These are phyloP conservation scores for Diaporthe velutina DNA, from an alignment of 2,329 filamentous ascomycete genomes.

Conservation along the genomic window DNA sequence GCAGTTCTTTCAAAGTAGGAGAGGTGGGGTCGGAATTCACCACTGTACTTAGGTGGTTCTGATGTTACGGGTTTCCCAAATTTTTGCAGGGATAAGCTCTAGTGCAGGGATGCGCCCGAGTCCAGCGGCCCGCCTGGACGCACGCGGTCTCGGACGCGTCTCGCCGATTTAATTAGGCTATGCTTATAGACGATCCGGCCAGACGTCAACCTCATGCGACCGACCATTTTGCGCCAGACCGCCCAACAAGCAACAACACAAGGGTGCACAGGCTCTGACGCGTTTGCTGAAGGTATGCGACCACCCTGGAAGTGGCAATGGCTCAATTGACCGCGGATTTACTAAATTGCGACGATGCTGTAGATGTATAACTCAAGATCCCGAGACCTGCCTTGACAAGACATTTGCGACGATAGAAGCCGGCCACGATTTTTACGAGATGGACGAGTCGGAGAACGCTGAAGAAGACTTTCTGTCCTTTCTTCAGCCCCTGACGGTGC, in stretches of 20 bases:
- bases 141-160: conserved; percentile 24
- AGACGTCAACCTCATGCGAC: background rate
- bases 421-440: background rate
- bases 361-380: conserved; percentile 22
- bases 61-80: background rate
- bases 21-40: background rate
- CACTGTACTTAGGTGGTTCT: too few species aligned
- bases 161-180: background rate
- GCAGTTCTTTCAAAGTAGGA: too few species aligned
- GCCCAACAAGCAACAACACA: background rate
- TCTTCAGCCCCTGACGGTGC: conserved; percentile 34
- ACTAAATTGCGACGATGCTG: conserved; percentile 26
- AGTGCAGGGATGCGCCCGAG: conserved; percentile 22
- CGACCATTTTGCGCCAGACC: background rate
- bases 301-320: background rate
- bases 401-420: conserved; percentile 20
- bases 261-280: background rate
- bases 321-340: background rate
- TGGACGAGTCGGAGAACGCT: conserved; percentile 26
- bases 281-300: conserved; percentile 22
- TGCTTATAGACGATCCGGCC: background rate
- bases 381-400: conserved; percentile 6
- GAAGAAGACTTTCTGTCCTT: conserved; percentile 38
- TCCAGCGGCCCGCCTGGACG: background rate
- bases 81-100: conserved; percentile 18